Base-by-base conservation (phyloP, 495 filamentous ascomycete genomes). In the Cryomyces minteri region DNA sequence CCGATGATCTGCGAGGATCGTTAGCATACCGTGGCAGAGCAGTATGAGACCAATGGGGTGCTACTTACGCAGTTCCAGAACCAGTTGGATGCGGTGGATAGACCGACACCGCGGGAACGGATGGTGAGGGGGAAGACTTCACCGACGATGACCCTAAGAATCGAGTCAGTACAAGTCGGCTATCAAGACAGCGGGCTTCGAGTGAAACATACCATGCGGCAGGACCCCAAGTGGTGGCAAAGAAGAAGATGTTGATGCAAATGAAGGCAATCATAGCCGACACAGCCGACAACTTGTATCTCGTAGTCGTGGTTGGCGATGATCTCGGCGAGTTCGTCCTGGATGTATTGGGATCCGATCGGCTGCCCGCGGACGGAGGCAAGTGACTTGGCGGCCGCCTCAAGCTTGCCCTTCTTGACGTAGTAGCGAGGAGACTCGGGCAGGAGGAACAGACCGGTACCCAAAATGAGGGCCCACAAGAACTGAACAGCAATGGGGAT, bases 41-140 rank as follows among this genome's bases (percentile, higher is more conserved):
- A 25, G 46, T n/a, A 31, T 5, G 28, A 30, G 18, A 25, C 18
- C 18, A 29, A 39, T 31, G 28, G 28, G 31, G 11, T 18, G 2
- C 18, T 14, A 44, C 43, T 47, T 37, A 54, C 47, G 48, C 44
- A 60, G 68, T 86, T 83, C 80, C 80, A 87, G 51, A 88, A 74
- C 84, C 84, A 90, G 70, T 90, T 90, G 56, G 77, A 83, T 47
- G 83, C 77, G 41, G 84, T 88, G 25, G 81, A 83, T 41, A 90
- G 69, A 44, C 70, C 81, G 43, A 88, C 82, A 60, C 83, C 82
- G 42, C 79, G 77, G 14, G 82, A 79, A 53, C 84, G 80, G 63
- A 88, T 87, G 41, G 78, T 80, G 34, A 90, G 74, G 29, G 82
- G 83, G 74, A 77, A 90, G 66, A 87, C 82, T 66, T 90, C 84